These are phyloP conservation scores for Nasturtium officinale DNA, from an alignment of 345 rosid species.

Conservation along the genomic window DNA sequence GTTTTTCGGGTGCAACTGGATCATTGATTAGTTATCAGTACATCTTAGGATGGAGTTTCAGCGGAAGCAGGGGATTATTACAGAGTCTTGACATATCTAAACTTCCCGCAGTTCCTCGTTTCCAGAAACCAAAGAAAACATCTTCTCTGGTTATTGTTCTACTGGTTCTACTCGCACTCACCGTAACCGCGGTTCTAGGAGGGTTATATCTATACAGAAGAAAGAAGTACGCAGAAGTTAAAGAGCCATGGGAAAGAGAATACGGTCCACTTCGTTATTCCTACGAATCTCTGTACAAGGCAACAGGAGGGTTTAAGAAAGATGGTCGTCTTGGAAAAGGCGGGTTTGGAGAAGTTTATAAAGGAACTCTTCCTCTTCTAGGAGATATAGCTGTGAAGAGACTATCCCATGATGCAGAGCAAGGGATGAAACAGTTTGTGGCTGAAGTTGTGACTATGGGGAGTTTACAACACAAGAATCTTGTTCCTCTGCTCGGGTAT, in stretches of 20 bases:
- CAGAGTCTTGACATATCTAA: slow-evolving; percentile 46
- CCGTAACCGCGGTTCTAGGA: slow-evolving; percentile 8
- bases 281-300: slow-evolving; percentile 51
- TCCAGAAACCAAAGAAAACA: slow-evolving; percentile 11
- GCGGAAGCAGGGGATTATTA: slow-evolving; percentile 44
- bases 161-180: slow-evolving; percentile 15
- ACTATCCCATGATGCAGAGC: slow-evolving; percentile 47
- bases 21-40: slow-evolving; percentile 45
- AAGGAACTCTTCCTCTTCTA: slow-evolving; percentile 45
- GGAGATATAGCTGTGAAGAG: slow-evolving; percentile 60
- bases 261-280: slow-evolving; percentile 60
- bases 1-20: slow-evolving; percentile 62
- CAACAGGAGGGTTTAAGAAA: slow-evolving; percentile 61
- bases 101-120: slow-evolving; percentile 55
- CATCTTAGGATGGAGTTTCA: slow-evolving; percentile 71
- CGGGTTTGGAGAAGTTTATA: slow-evolving; percentile 62
- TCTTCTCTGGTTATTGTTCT: slow-evolving; percentile 38
- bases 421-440: slow-evolving; percentile 55
- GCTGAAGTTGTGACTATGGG: slow-evolving; percentile 50
- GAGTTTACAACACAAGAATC: slow-evolving; percentile 46
- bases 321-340: slow-evolving; percentile 55
- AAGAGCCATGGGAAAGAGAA: slow-evolving; percentile 61
- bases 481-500: slow-evolving; percentile 54
- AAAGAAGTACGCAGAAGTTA: slow-evolving; percentile 53
- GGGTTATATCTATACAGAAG: slow-evolving; percentile 31